Evolutionary conservation across 176 grass and related monocot species (phyloP).

Genomic region (Leersia perrieri): DNA sequence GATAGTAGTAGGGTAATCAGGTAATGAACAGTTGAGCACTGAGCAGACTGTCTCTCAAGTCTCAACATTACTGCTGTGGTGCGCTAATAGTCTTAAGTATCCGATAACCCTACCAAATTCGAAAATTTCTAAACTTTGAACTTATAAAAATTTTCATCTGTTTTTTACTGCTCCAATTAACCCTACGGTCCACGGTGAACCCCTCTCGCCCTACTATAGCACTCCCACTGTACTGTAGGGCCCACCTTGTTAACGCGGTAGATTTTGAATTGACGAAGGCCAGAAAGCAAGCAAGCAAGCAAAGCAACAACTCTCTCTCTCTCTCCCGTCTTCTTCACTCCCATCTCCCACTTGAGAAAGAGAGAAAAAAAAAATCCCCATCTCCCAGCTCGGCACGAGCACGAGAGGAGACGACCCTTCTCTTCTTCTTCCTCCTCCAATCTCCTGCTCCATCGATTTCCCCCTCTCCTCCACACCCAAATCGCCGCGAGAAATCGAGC

Average conservation of each 20-base stretch:
- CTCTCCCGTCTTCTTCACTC: neutral
- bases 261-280: neutral
- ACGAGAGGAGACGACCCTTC: conserved; percentile 16
- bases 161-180: too few relatives aligned
- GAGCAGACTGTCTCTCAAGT: neutral
- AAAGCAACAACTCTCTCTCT: neutral
- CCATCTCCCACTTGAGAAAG: neutral
- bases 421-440: neutral
- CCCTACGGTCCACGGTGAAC: too few relatives aligned
- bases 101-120: too few relatives aligned
- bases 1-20: too few relatives aligned
- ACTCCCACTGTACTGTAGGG: too few relatives aligned
- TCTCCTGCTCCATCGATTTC: neutral
- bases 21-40: neutral
- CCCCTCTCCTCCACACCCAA: neutral
- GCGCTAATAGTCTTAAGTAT: too few relatives aligned
- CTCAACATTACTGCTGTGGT: too few relatives aligned
- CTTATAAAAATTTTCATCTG: too few relatives aligned
- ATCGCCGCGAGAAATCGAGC: neutral
- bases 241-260: neutral
- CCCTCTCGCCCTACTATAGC: too few relatives aligned
- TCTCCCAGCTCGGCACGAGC: neutral
- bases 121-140: too few relatives aligned
- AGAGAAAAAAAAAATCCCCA: neutral
- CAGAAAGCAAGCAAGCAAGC: neutral